Percentiles rank a stretch among this genome's conserved stretches.
phyloP scores from a whole-genome alignment of 495 filamentous ascomycete species.

The Extremus antarcticus region DNA sequence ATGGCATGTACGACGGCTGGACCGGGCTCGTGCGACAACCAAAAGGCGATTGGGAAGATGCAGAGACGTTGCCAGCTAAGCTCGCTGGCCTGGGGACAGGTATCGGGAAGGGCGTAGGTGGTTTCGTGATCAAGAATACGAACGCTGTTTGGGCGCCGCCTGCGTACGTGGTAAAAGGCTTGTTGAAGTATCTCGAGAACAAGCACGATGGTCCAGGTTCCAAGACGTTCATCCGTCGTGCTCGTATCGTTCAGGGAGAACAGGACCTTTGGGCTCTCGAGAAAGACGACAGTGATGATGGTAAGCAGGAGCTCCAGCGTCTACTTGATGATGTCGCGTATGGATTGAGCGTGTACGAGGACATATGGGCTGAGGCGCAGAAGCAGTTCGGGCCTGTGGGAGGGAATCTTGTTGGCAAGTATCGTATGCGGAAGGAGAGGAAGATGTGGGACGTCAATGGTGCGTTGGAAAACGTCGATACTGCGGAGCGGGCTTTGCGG shows the following conservation, averaged over 20 bases:
- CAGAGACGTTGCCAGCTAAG: constrained; percentile 16
- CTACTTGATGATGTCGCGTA: constrained; percentile 32
- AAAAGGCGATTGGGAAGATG: constrained; percentile 47
- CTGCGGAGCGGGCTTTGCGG: constrained; percentile 1
- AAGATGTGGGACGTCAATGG: constrained; percentile 8
- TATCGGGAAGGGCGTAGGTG: constrained; percentile 62
- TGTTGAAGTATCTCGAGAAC: constrained; percentile 33
- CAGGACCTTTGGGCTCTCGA: constrained; percentile 17
- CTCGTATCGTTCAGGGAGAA: constrained; percentile 17
- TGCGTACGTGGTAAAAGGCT: constrained; percentile 56
- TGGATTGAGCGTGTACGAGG: constrained; percentile 71
- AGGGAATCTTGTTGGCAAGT: constrained; percentile 4
- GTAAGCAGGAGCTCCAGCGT: not conserved
- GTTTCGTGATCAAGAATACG: constrained; percentile 60
- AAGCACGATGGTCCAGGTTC: constrained; percentile 6
- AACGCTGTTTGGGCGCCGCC: constrained; percentile 52
- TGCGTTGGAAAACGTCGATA: constrained; percentile 11
- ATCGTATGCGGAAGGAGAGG: constrained; percentile 2
- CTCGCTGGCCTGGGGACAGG: constrained; percentile 43
- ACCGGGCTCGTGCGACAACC: constrained; percentile 61
- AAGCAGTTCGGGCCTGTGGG: not conserved
- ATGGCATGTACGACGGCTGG: constrained; percentile 63
- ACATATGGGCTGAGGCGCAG: constrained; percentile 61
- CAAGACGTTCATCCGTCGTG: constrained; percentile 12
- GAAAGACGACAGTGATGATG: not conserved